Percentiles rank a stretch among this genome's conserved stretches.
phyloP scores from a whole-genome alignment of 2,329 filamentous ascomycete genomes.

The Pseudogymnoascus sp. region DNA sequence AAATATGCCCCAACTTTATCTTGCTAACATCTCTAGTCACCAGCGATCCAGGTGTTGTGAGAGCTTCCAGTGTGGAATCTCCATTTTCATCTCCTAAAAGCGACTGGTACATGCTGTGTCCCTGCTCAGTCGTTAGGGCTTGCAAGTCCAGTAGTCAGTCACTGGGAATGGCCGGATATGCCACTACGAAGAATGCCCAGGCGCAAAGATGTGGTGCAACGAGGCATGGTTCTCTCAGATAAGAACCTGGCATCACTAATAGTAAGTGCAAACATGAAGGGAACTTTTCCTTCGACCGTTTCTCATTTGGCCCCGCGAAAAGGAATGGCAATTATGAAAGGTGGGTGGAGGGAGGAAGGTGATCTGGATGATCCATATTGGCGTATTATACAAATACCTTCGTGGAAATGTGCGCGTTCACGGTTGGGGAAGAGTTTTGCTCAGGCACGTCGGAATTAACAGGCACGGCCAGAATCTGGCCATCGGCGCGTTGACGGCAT shows the following conservation, averaged over 20 bases:
- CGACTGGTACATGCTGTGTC: background rate
- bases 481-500: conserved; percentile 4
- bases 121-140: background rate
- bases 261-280: background rate
- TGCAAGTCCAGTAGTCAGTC: background rate
- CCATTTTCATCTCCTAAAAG: background rate
- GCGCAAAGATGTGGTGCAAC: background rate
- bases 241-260: background rate
- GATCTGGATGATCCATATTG: background rate
- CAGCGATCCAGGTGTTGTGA: background rate
- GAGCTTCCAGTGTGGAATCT: background rate
- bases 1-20: background rate
- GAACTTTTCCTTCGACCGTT: background rate
- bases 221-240: background rate
- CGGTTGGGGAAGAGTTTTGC: background rate
- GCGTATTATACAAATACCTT: background rate
- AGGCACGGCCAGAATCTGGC: conserved; percentile 6
- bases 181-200: background rate
- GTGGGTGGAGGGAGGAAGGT: background rate
- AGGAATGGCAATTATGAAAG: background rate
- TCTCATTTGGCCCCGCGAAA: background rate
- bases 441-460: conserved; percentile 6
- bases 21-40: background rate
- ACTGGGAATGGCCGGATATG: background rate
- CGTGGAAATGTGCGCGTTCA: background rate